A percentile compares a stretch with the other conserved stretches of the same genome.
Conservation (phyloP, 345 rosid species). For the Syzygium aqueum region DNA sequence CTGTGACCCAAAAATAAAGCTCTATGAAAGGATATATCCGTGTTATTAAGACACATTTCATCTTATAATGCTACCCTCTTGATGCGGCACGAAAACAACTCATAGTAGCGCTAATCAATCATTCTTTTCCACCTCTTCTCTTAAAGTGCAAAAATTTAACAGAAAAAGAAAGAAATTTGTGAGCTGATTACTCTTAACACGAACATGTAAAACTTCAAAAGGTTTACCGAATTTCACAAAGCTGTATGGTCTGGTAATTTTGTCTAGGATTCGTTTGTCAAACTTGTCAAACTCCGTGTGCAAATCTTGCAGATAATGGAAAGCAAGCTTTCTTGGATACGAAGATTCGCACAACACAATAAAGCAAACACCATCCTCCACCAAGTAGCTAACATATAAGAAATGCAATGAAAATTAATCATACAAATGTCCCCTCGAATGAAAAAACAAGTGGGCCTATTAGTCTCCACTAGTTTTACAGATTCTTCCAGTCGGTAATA, state of each 20-base stretch:
- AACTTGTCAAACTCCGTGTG: conserved; percentile 36
- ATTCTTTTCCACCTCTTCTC: neutral
- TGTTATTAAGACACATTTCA: neutral
- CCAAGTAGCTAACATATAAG: conserved; percentile 29
- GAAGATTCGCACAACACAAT: conserved; percentile 43
- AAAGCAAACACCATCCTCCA: conserved; percentile 42
- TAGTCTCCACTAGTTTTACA: neutral
- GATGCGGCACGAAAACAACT: neutral
- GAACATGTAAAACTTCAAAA: neutral
- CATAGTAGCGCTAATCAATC: neutral
- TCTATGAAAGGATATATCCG: neutral
- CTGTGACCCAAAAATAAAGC: conserved; percentile 6
- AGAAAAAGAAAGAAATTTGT: neutral
- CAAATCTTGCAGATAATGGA: conserved; percentile 47
- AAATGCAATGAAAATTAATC: neutral
- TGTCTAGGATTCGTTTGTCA: conserved; percentile 14
- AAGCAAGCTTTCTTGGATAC: conserved; percentile 62
- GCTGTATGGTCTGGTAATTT: conserved; percentile 39
- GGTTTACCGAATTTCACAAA: conserved; percentile 38
- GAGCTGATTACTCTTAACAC: neutral
- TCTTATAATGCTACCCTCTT: neutral
- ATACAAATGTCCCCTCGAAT: neutral
- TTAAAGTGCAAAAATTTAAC: neutral
- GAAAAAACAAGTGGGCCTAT: neutral
- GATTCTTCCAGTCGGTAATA: neutral